Base-by-base conservation (phyloP, 1,284 basidiomycete genomes). In the Rhizoctonia solani region DNA sequence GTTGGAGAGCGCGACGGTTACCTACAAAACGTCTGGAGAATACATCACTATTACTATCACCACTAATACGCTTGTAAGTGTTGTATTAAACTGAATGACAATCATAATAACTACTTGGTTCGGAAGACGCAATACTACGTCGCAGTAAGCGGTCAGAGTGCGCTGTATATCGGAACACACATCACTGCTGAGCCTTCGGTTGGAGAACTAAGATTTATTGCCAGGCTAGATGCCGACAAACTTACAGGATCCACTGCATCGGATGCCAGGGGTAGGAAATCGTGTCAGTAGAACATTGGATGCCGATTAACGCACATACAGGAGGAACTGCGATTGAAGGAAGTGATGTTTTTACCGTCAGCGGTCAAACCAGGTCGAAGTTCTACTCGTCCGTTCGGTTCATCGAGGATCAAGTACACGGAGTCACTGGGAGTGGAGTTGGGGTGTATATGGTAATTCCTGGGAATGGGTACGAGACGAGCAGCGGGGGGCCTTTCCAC, bases 201-300 rank as follows among this genome's bases (percentile, higher is more conserved):
- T 21, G 81, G 81, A 32, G 81, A 83, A 69, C 75, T 82, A 50
- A 78, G 81, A 27, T 79, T 81, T 72, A 82, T 83, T 69, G 81
- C 81, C 13, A 80, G 82, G 39, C 76, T 83, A 14, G 47, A 46
- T 21, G 44, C 44, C 6, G 44, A 46, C n/a, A 21, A 11, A 11
- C 9, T 46, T 5, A 46, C 44, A 14, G 44, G 44, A 9, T 19
- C 19, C 6, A 46, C 44, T 5, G 9, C 5, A 5, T 46, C 44
- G 6, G 21, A 46, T 21, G 44, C 19, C n/a, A 9, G 44, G 21
- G 44, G 44, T 19, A 46, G n/a, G 44, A 9, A 21, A 46, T 46
- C n/a, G 11, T 16, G 37, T 39, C 37, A 16, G 37, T 39, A 16
- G 9, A 21, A 11, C 44, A 19, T 9, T 6, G 9, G n/a, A 9